A percentile compares a stretch with the other conserved stretches of the same genome.
Conservation (phyloP, 2,329 filamentous ascomycete genomes). For the Penicillium sp. region DNA sequence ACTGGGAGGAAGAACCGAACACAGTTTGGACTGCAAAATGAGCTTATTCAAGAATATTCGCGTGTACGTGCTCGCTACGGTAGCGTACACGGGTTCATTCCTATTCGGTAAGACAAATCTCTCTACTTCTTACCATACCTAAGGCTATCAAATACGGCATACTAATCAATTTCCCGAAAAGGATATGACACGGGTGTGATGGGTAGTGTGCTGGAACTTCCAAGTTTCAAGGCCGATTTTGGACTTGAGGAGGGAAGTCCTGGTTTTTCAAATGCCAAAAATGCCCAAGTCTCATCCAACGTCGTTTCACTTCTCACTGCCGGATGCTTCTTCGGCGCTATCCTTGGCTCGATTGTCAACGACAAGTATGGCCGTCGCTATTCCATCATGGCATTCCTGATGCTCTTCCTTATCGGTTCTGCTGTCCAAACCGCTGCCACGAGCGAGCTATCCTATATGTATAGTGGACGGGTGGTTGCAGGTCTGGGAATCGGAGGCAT, state of each 20-base stretch:
- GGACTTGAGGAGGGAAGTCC: not conserved
- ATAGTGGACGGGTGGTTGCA: not conserved
- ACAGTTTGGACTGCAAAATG: not conserved
- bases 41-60: not conserved
- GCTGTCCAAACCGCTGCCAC: not conserved
- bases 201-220: not conserved
- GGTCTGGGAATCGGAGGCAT: not conserved
- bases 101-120: not conserved
- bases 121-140: not conserved
- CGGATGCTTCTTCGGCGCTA: not conserved
- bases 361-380: not conserved
- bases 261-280: not conserved
- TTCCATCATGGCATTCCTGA: not conserved
- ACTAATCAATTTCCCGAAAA: not conserved
- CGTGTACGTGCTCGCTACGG: not conserved
- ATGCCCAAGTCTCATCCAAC: not conserved
- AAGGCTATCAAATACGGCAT: not conserved
- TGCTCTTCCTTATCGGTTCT: not conserved
- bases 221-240: not conserved
- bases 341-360: not conserved
- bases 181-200: not conserved
- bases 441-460: not conserved
- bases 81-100: not conserved
- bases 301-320: not conserved
- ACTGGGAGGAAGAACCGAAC: not conserved